Evolutionary conservation across 2,329 filamentous ascomycete species (phyloP), one percentile per base, ranked within the genome.

Genomic region (Pseudocercospora fuligena): DNA sequence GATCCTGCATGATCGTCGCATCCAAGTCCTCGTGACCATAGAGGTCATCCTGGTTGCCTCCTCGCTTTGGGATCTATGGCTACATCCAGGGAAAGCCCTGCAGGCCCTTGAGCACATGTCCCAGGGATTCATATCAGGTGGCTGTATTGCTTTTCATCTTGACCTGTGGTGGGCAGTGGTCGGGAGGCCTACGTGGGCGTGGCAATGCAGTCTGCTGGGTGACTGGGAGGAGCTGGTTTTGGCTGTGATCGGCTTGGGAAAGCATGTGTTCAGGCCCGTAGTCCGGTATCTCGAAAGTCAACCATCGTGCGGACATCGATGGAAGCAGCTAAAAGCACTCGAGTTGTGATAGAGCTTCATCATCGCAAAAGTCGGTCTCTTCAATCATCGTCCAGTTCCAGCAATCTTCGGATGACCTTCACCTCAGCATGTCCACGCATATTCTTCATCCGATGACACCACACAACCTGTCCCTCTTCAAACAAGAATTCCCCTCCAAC

Each of bases 401-500:
- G 64, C 51, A 81, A 49, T 69, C 71, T 72, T 66, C 77, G 70
- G 49, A 81, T 65, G 23, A 75, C 72, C 36, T 62, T 61, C 27
- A 80, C 72, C 65, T 80, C 79, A 6, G 77, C 74, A 67, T 81
- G 79, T 40, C 76, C 74, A 27, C 79, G 70, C 57, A 74, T 78
- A 54, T 78, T 77, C 66, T 71, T 73, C 79, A 81, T 81, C 12
- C 79, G 76, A 73, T 81, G 78, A 64, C 79, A 80, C 79, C 79
- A 81, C 3, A 78, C 70, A 7, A 79, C 77, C 69, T 78, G 70
- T 1, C 77, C 79, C n/a, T 80, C 76, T 36, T 79, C 76, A 62
- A 81, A 80, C 69, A 81, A 54, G 53, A 81, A 80, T 60, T 81
- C 79, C 5, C 79, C 79, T 4, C 79, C 79, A 31, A 81, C 76